Base-by-base conservation (phyloP, 495 filamentous ascomycete genomes). In the Aspergillus avenaceus region DNA sequence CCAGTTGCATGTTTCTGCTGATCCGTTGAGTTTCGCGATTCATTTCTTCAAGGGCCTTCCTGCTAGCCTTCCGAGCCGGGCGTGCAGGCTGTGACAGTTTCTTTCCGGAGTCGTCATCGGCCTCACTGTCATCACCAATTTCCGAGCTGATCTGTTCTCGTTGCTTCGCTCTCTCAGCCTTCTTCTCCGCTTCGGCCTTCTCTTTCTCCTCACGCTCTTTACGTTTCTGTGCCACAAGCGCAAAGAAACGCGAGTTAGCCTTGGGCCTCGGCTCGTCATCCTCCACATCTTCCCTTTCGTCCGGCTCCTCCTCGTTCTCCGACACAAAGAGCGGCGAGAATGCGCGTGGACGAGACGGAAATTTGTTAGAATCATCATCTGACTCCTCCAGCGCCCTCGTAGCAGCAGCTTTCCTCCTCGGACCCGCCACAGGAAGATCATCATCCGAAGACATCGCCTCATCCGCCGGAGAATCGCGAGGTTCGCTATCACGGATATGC, bases 1-100 rank as follows among this genome's bases (percentile, higher is more conserved):
- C 80, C 19, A 99, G 73, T 60, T 97, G 93, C 79, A 93, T 84
- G 55, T 87, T 93, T 50, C 93, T 81, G 54, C 79, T 84, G 75
- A 99, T 79, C 19, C 95, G 84, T 66, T 97, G 91, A 1, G 92
- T 96, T 67, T 97, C 93, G 36, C 88, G 77, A 48, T 82, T 82
- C 84, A 97, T 96, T 60, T 97, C 92, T 66, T 96, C 88, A n/a
- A 96, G 49, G 0, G 95, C 93, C 72, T 92, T 96, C 72, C 95
- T 97, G 70, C 91, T 90, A 4, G 93, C 93, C 58, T 91, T 96
- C 1, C 93, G 82, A 4, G 86, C 72, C 5, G 90, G 86, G 6
- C 84, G 81, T 12, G 81, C 65, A 27, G 84, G 73, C 50, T 88
- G 84, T 1, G 81, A 81, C 25, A 88, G 64, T 50, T 76, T 83